These are phyloP conservation scores for Dipteronia dyeriana DNA, from an alignment of 345 rosid species.

Conservation along the genomic window DNA sequence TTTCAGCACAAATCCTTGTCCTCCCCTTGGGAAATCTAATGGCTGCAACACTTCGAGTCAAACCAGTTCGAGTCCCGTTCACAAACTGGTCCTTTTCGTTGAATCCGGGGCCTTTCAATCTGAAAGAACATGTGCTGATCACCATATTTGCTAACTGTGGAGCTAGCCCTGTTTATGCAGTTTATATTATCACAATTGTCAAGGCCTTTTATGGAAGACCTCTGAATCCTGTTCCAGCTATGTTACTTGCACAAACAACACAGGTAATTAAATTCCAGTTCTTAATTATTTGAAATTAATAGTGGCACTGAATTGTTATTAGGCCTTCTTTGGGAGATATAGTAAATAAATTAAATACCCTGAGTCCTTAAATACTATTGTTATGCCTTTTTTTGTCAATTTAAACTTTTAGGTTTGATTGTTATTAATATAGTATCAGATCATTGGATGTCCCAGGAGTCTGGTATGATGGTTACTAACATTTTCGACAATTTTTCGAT, in stretches of 20 bases:
- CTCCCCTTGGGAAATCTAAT: conserved; percentile 53
- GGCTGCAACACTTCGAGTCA: conserved; percentile 51
- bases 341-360: no score
- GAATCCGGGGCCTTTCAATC: conserved; percentile 57
- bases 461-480: no score
- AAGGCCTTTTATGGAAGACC: conserved; percentile 50
- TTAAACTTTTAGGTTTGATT: no score
- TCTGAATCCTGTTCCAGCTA: conserved; percentile 19
- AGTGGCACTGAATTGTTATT: no score
- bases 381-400: no score
- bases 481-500: neutral
- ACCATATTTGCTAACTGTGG: conserved; percentile 59
- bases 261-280: conserved; percentile 27
- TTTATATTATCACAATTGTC: conserved; percentile 44
- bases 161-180: conserved; percentile 44
- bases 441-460: no score
- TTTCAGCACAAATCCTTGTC: conserved; percentile 51
- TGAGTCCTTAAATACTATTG: no score
- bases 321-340: no score
- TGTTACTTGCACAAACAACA: conserved; percentile 45
- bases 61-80: conserved; percentile 34
- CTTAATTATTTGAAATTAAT: no score
- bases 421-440: no score
- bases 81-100: conserved; percentile 50
- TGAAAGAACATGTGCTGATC: conserved; percentile 61